Base-by-base conservation (phyloP, 371 early-diverging fungal genomes). In the Apophysomyces ossiformis region DNA sequence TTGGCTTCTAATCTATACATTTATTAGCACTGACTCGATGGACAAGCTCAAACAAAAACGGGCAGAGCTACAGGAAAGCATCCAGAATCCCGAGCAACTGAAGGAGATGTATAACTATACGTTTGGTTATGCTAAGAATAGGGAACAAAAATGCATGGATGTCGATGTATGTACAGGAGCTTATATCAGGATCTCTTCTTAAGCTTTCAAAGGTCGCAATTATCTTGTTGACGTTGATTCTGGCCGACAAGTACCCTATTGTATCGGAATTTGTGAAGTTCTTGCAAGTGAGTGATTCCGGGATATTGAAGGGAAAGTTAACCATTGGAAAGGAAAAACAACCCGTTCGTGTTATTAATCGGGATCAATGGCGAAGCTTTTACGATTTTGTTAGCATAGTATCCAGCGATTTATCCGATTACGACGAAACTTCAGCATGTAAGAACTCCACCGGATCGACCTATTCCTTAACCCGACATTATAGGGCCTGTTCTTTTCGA, bases 391-490 rank as follows among this genome's bases (percentile, higher is more conserved):
- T 80, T 4, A 75, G 73, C 7, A 74, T 80, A 1, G 78, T 89
- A 1, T 60, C 74, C 1, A 75, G 76, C 16, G 86, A 89, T 63
- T 65, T 90, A 12, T 69, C 79, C 4, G 78, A 79, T 38, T 89
- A 92, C 66, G 92, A 92, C 56, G 88, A 87, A 62, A 83, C 67
- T 47, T 86, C 87, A 41, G 92, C 92, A 58, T 92, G 92, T 91
- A 82, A 77, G 84, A 8, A 54, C 32, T 13, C 50, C 43, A 38
- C 9, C 26, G 4, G 18, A 1, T 16, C 57, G 4, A 26, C 15
- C 13, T 15, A 57, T 50, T 38, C 15, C 6, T 9, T 37, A 0
- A 12, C 16, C 16, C 44, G 45, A 26, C 59, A 26, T 37, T 37
- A 13, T 58, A 86, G 89, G 87, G 90, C 90, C 90, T 9, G 86